Evolutionary conservation across 805 yeast species (phyloP), one percentile per base, ranked within the genome.

Genomic region (Torulaspora microellipsoides): DNA sequence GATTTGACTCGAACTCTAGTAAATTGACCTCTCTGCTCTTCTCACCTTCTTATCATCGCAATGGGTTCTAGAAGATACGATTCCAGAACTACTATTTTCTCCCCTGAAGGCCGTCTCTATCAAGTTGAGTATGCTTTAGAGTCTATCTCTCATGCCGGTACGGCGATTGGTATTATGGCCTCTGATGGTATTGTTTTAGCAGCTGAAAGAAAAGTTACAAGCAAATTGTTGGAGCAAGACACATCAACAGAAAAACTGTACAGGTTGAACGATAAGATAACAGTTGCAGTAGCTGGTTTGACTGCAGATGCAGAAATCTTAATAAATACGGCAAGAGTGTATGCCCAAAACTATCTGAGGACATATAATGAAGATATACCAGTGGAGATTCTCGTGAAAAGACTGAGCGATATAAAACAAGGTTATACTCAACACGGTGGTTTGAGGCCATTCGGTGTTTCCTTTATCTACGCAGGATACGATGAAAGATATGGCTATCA

Each of bases 341-440:
- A 73, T 47, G 95, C 96, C 4, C 99, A 93, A 68, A 75, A 75
- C 53, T 85, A 93, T 66, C 73, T 93, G 54, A 82, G 86, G 65
- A 78, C 85, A 13, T 93, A 89, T 67, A 85, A 85, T 62, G 96
- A 89, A 67, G 89, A 89, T 50, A 85, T 91, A 39, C 97, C 97
- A n/a, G 85, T 91, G 46, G 97, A 89, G 66, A 75, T 82, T 43
- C 77, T 93, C 52, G 96, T 93, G 52, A 86, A 87, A 62, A 76
- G 84, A 51, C 74, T 93, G 51, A 89, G 97, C 70, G 95, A 93
- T 67, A 78, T 87, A 50, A 93, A 93, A 67, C 99, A 93, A 66
- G 96, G 98, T 9, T 93, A 93, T 67, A 93, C 99, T 7, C 99
- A 93, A 67, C 95, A 86, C 62, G 99, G 99, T 62, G 99, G 99